Conservation (phyloP, 2,329 filamentous ascomycete genomes). For the Zasmidium cellare region DNA sequence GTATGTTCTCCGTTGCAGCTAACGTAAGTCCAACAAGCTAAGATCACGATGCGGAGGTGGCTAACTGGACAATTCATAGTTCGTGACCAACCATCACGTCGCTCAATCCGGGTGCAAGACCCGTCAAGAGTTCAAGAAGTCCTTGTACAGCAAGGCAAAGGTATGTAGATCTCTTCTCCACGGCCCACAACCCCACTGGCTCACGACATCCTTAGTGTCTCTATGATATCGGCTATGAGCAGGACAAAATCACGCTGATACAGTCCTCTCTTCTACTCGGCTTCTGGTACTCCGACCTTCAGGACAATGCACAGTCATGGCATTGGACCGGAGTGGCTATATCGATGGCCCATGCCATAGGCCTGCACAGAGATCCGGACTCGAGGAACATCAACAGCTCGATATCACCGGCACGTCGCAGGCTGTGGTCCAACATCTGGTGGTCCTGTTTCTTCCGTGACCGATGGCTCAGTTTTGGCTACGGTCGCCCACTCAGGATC, state of each 20-base stretch:
- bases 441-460: slow-evolving; percentile 19
- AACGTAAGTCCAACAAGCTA: slow-evolving; percentile 2
- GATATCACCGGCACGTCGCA: not conserved
- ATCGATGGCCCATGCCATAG: slow-evolving; percentile 13
- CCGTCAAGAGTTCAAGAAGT: slow-evolving; percentile 13
- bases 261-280: slow-evolving; percentile 15
- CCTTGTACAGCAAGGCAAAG: slow-evolving; percentile 13
- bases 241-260: slow-evolving; percentile 10
- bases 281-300: slow-evolving; percentile 14
- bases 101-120: slow-evolving; percentile 4
- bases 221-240: slow-evolving; percentile 15
- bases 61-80: not conserved
- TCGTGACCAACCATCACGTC: not conserved
- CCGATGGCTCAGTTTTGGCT: slow-evolving; percentile 15
- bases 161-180: not conserved
- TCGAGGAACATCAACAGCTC: slow-evolving; percentile 1
- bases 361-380: slow-evolving; percentile 14
- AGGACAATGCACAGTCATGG: slow-evolving; percentile 18
- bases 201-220: not conserved
- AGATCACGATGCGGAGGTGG: not conserved
- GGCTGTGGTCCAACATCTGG: slow-evolving; percentile 15
- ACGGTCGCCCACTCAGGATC: slow-evolving; percentile 14
- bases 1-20: slow-evolving; percentile 19
- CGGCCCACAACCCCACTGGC: not conserved
- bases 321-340: slow-evolving; percentile 19